phyloP scores from a whole-genome alignment of 148 eudicot species.

The Chenopodium album region DNA sequence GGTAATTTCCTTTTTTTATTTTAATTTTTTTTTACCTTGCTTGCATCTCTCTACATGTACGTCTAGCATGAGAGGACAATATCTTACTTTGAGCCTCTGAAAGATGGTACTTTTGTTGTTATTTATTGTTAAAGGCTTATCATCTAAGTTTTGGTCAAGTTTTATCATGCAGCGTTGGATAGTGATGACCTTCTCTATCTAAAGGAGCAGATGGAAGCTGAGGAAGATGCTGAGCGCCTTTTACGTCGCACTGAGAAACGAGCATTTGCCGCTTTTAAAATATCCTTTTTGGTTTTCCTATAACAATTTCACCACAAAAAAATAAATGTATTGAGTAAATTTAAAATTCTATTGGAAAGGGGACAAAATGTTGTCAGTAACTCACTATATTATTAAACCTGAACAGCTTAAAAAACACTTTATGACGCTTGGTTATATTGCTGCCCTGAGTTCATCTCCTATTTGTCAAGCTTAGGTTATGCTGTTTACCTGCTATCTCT shows the following conservation, averaged over 20 bases:
- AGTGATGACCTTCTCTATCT: conserved; percentile 98
- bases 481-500: too few relatives aligned
- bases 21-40: not conserved
- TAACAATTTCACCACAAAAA: not conserved
- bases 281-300: conserved; percentile 54
- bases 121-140: conserved; percentile 1
- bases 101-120: not conserved
- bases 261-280: conserved; percentile 95
- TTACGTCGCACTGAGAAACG: conserved; percentile 94
- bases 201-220: conserved; percentile 99
- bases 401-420: not conserved
- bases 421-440: not conserved
- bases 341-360: not conserved
- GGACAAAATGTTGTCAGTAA: not conserved
- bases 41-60: not conserved
- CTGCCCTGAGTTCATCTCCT: not conserved
- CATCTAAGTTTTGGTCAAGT: conserved; percentile 33
- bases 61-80: not conserved
- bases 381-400: not conserved
- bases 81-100: not conserved
- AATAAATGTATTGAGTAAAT: not conserved
- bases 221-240: conserved; percentile 97
- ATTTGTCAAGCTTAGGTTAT: too few relatives aligned
- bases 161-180: conserved; percentile 81
- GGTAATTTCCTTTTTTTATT: conserved; percentile 39